Conservation (phyloP, 2,329 filamentous ascomycete genomes). For the Dothidotthia symphoricarpi region DNA sequence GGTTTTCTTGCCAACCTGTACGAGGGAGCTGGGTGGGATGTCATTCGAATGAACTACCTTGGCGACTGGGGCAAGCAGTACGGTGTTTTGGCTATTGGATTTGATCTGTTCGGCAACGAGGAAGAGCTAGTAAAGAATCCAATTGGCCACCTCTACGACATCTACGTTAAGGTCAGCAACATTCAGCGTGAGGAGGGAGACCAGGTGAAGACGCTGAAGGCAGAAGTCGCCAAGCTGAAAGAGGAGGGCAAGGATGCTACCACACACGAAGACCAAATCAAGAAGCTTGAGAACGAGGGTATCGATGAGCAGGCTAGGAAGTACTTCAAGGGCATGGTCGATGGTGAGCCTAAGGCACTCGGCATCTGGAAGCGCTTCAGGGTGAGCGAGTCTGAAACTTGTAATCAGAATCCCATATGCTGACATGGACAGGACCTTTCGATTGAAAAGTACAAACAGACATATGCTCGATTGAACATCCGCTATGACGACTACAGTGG, state of each 20-base stretch:
- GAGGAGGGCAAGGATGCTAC: slow-evolving; percentile 46
- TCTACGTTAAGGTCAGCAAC: slow-evolving; percentile 73
- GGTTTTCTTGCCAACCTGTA: slow-evolving; percentile 71
- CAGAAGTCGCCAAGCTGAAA: slow-evolving; percentile 37
- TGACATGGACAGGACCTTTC: slow-evolving; percentile 51
- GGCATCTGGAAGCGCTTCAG: slow-evolving; percentile 64
- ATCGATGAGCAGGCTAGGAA: slow-evolving; percentile 70
- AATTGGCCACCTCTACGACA: slow-evolving; percentile 77
- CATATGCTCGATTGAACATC: slow-evolving; percentile 64
- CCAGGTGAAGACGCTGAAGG: slow-evolving; percentile 58
- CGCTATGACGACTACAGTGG: slow-evolving; percentile 66
- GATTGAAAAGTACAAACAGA: slow-evolving; percentile 63
- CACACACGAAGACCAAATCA: slow-evolving; percentile 43
- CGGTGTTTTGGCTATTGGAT: slow-evolving; percentile 69
- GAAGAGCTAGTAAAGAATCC: slow-evolving; percentile 69
- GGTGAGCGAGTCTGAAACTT: slow-evolving; percentile 7
- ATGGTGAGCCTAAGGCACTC: slow-evolving; percentile 59
- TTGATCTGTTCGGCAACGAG: slow-evolving; percentile 72
- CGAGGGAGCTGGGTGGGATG: slow-evolving; percentile 67
- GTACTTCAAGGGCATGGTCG: slow-evolving; percentile 68
- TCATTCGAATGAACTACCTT: slow-evolving; percentile 70
- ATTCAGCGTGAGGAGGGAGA: slow-evolving; percentile 66
- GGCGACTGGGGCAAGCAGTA: slow-evolving; percentile 79
- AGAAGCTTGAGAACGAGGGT: slow-evolving; percentile 39
- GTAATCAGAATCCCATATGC: neutral